Base-by-base conservation (phyloP, 1,284 basidiomycete genomes). In the Athelia psychrophila region DNA sequence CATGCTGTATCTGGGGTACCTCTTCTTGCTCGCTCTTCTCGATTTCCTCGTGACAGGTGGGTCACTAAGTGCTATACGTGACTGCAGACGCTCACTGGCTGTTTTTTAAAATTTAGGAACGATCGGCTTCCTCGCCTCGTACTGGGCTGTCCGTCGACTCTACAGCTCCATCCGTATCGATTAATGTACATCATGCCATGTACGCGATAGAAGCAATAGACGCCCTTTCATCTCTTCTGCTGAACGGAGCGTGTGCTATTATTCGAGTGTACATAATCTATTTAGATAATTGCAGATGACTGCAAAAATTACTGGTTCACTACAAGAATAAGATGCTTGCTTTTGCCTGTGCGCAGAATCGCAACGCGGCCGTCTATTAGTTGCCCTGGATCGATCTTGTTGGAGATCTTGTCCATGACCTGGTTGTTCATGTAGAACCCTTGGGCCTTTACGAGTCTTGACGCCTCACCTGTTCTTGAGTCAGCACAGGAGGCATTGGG, bases 161-260 rank as follows among this genome's bases (percentile, higher is more conserved):
- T 97, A 97, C 68, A 79, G 78, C 54, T 84, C 91, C 32, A 88
- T 91, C 55, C 83, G 88, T 40, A 79, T 91, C 49, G 88, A 91
- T 70, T 91, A 73, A 62, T 54, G 36, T 13, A 30, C 13, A 6
- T 30, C 27, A 30, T 30, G 13, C 6, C 27, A 6, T 30, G 27
- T 30, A 30, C 27, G 13, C 27, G 27, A 30, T 30, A 30, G 27
- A 30, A 98, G 73, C 91, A 96, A 98, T 0, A 99, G 74, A 0
- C 6, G 97, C 96, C 64, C 98, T 99, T 1, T 96, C 96, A 0
- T 93, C 91, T 57, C 88, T 93, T 77, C 99, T 99, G 15, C 97
- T 96, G 67, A 99, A 97, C 74, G 99, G 99, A 61, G 93, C 91
- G 2, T 97, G 79, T 79, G 1, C 88, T 77, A 0, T 93, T 97